Percentiles rank a stretch among this genome's conserved stretches.
phyloP scores from a whole-genome alignment of 352 stramenopile species.

The Phytophthora hybrid region DNA sequence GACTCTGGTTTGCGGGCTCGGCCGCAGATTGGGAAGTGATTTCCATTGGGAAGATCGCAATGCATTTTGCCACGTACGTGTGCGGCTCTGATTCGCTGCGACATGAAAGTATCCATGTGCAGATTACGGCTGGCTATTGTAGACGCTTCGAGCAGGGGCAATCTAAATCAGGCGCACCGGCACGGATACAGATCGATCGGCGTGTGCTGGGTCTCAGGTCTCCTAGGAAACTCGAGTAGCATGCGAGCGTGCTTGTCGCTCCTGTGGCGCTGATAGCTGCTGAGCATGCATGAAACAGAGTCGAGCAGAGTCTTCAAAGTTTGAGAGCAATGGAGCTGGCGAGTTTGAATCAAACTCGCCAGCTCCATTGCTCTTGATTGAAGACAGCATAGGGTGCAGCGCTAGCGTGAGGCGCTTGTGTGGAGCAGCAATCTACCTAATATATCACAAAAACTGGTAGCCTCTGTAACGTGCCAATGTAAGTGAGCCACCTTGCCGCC shows the following conservation, averaged over 20 bases:
- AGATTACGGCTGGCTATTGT: slow-evolving; percentile 21
- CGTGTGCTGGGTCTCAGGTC: too few species aligned
- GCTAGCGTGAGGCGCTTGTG: not conserved
- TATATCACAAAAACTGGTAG: not conserved
- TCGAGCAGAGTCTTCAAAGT: not conserved
- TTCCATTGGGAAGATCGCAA: slow-evolving; percentile 25
- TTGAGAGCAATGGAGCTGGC: too few species aligned
- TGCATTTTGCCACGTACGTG: slow-evolving; percentile 6
- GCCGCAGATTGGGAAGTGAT: too few species aligned
- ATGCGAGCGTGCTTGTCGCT: too few species aligned
- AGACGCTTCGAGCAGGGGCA: slow-evolving; percentile 6
- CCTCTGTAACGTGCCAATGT: not conserved
- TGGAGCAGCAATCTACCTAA: not conserved
- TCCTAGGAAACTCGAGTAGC: too few species aligned
- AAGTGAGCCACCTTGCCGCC: not conserved
- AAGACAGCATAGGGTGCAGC: not conserved
- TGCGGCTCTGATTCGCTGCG: slow-evolving; percentile 22
- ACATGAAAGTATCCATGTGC: slow-evolving; percentile 37
- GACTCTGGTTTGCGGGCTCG: too few species aligned
- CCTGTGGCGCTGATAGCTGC: too few species aligned
- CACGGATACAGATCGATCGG: not conserved
- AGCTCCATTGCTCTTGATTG: not conserved
- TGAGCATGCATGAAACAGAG: not conserved
- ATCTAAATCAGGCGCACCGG: slow-evolving; percentile 2
- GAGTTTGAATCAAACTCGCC: too few species aligned